Evolutionary conservation across 208 protist species (phyloP).

Genomic region (Leishmania martiniquensis): DNA sequence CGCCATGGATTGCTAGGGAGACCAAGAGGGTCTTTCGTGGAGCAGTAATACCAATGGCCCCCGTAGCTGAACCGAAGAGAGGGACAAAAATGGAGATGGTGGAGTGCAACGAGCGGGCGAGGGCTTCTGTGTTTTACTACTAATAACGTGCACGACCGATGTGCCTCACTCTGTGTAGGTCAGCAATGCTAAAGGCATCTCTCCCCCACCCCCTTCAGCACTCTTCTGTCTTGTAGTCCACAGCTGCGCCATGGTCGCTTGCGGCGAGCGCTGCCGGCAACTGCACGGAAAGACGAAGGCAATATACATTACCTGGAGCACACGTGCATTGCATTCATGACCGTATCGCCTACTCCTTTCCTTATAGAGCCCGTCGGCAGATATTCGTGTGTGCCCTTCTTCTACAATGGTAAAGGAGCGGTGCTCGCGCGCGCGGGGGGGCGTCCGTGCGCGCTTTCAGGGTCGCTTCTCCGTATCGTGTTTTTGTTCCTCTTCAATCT

Average conservation of each 20-base stretch:
- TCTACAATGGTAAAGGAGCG: too few species aligned
- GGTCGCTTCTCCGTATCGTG: too few species aligned
- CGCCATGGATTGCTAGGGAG: neutral
- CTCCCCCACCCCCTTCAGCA: neutral
- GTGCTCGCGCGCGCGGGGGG: too few species aligned
- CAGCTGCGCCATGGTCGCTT: neutral
- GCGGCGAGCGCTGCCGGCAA: neutral
- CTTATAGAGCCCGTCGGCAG: too few species aligned
- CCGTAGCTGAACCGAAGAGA: neutral
- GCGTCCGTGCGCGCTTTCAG: too few species aligned
- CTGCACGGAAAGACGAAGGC: neutral
- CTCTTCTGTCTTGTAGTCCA: neutral
- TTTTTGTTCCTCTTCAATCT: too few species aligned
- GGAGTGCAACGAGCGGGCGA: neutral
- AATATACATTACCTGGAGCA: neutral
- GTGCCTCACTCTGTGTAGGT: neutral
- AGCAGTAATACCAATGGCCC: neutral
- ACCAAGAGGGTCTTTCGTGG: neutral
- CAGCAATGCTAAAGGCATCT: neutral
- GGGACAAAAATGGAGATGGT: neutral
- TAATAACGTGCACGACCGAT: neutral
- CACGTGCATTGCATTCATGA: neutral
- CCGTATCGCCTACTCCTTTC: neutral
- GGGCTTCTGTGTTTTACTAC: neutral
- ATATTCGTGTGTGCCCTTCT: too few species aligned